phyloP scores from a whole-genome alignment of 768 basidiomycete genomes.

The Amanita brunnescens region DNA sequence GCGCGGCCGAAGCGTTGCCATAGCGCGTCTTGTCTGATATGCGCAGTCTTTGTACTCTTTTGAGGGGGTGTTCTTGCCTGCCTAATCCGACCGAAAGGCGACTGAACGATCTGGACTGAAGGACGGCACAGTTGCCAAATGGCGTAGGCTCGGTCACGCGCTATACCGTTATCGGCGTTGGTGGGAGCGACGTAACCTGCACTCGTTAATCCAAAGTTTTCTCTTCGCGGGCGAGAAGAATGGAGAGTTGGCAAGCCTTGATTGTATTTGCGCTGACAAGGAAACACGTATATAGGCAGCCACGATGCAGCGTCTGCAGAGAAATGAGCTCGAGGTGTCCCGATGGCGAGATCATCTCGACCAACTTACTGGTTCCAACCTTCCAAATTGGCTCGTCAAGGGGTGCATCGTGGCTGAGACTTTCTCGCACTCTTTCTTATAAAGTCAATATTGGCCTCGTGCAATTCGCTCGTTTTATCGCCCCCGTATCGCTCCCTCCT shows the following conservation, averaged over 20 bases:
- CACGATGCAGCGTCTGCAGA: slow-evolving; percentile 1
- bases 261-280: neutral
- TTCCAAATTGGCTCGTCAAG: slow-evolving; percentile 3
- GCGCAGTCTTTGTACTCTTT: neutral
- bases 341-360: neutral
- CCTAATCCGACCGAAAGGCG: neutral
- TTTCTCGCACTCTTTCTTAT: slow-evolving; percentile 3
- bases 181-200: neutral
- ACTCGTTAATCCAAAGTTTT: neutral
- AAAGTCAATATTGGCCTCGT: slow-evolving; percentile 7
- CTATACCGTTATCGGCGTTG: slow-evolving; percentile 3
- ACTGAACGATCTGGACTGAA: neutral
- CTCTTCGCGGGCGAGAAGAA: neutral
- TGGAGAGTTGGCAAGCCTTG: neutral
- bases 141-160: slow-evolving; percentile 4
- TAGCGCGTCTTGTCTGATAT: neutral
- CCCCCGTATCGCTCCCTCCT: neutral
- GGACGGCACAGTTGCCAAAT: slow-evolving; percentile 2
- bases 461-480: slow-evolving; percentile 5
- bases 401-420: slow-evolving; percentile 7
- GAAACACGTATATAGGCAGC: neutral
- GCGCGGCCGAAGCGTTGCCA: neutral
- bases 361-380: slow-evolving; percentile 4
- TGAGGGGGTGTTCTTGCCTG: neutral
- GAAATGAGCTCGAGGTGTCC: no score